A percentile compares a stretch with the other conserved stretches of the same genome.
These are phyloP conservation scores for Talaromyces trachyspermus DNA, from an alignment of 495 filamentous ascomycete species.

Conservation along the genomic window DNA sequence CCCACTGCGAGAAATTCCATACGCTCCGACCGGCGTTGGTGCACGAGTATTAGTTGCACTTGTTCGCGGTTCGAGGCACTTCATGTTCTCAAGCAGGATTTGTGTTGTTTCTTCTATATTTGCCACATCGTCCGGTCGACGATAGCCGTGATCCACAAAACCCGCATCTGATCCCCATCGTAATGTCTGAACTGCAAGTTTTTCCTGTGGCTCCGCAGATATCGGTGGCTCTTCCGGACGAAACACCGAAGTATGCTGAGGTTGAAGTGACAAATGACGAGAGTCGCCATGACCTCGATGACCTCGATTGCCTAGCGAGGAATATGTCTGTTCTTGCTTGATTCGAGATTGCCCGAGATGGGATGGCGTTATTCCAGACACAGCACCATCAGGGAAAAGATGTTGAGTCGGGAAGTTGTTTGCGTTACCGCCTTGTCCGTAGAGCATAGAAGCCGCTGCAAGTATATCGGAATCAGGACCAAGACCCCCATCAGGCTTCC, in stretches of 20 bases:
- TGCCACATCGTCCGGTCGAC: slow-evolving; percentile 44
- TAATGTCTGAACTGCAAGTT: slow-evolving; percentile 32
- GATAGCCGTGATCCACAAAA: slow-evolving; percentile 52
- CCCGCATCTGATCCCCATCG: slow-evolving; percentile 61
- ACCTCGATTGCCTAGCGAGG: background rate
- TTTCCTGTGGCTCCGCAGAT: slow-evolving; percentile 32
- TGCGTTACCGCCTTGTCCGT: slow-evolving; percentile 28
- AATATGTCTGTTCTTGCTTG: background rate
- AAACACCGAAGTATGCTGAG: slow-evolving; percentile 37
- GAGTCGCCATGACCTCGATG: background rate
- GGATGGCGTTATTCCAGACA: slow-evolving; percentile 20
- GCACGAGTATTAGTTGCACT: slow-evolving; percentile 52
- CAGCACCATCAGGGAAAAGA: slow-evolving; percentile 16
- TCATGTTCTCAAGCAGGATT: slow-evolving; percentile 45
- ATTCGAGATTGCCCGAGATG: background rate
- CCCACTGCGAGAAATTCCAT: slow-evolving; percentile 1
- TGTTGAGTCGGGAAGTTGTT: slow-evolving; percentile 25
- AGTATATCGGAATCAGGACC: slow-evolving; percentile 38
- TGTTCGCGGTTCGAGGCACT: slow-evolving; percentile 44
- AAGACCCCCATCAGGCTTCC: slow-evolving; percentile 4
- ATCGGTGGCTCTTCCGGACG: slow-evolving; percentile 31
- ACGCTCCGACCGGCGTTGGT: slow-evolving; percentile 43
- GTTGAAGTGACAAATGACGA: slow-evolving; percentile 11
- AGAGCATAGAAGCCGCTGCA: slow-evolving; percentile 43
- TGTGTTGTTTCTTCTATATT: slow-evolving; percentile 48